A percentile compares a stretch with the other conserved stretches of the same genome.
Conservation (phyloP, 129 eudicot species). For the Calendula officinalis region DNA sequence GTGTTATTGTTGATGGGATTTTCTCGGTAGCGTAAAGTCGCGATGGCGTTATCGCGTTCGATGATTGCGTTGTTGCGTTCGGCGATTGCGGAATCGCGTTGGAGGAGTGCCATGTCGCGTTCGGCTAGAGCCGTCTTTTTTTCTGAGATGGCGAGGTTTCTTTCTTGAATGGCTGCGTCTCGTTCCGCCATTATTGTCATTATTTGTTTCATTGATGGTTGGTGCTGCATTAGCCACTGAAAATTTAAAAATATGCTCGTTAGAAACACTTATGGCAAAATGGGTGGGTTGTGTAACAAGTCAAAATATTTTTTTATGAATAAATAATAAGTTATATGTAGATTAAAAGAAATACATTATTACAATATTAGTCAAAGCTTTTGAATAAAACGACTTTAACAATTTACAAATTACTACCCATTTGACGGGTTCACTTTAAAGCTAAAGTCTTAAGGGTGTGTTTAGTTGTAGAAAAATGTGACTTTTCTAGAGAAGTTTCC, state of each 20-base stretch:
- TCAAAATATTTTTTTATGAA: too few relatives aligned
- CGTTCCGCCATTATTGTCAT: slow-evolving; percentile 91
- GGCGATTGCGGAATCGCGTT: slow-evolving; percentile 72
- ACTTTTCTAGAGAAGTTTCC: too few relatives aligned
- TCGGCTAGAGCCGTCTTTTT: slow-evolving; percentile 81
- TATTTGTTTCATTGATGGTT: slow-evolving; percentile 89
- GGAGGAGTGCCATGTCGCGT: slow-evolving; percentile 86
- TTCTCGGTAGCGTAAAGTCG: slow-evolving; percentile 71
- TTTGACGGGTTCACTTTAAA: too few relatives aligned
- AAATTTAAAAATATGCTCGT: neutral
- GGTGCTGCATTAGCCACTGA: slow-evolving; percentile 97
- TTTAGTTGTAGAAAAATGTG: too few relatives aligned
- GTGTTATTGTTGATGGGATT: slow-evolving; percentile 39
- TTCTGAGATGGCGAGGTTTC: slow-evolving; percentile 76
- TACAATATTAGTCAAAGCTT: too few relatives aligned
- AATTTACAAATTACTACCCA: too few relatives aligned
- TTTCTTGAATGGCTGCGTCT: slow-evolving; percentile 86
- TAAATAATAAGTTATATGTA: too few relatives aligned
- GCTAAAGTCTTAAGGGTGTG: too few relatives aligned
- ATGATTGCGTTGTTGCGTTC: slow-evolving; percentile 81
- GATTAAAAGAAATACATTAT: too few relatives aligned
- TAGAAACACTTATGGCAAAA: neutral
- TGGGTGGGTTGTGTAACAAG: too few relatives aligned
- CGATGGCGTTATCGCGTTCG: slow-evolving; percentile 79
- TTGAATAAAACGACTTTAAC: too few relatives aligned